Evolutionary conservation across 2,329 filamentous ascomycete genomes (phyloP), one percentile per base, ranked within the genome.

Genomic region (Colletotrichum destructivum): DNA sequence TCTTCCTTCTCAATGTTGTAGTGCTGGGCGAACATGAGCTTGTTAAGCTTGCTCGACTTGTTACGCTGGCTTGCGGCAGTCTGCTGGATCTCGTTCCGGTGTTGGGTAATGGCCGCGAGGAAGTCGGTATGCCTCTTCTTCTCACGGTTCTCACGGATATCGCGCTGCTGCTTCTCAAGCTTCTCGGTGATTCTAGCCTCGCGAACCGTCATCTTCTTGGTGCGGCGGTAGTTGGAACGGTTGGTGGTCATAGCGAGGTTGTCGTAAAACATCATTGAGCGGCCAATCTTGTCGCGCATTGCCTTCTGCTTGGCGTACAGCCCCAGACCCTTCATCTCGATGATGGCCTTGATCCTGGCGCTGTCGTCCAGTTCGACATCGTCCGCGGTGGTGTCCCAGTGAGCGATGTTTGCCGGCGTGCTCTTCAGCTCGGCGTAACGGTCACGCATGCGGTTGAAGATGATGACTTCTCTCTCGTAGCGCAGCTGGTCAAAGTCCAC

Each of bases 1-100:
- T 99, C 96, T 87, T 99, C 96, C 85, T 98, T 98, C 82, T 99
- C 96, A 81, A 99, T 98, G 81, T 96, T 94, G 83, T 95, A 93
- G 82, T 99, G 96, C 73, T 98, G 95, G 69, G 88, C 84, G 74
- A 93, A 89, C 94, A 98, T 98, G 82, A 95, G 89, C 69, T 94
- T 93, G 75, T 95, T 94, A 63, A 98, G 89, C 84, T 97, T 98
- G 81, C 94, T 90, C 74, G 92, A 89, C 78, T 96, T 95, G 78
- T 86, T 89, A 76, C 90, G 91, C 80, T 95, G 92, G 75, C 88
- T 86, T 57, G 86, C 81, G 40, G 91, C 92, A 60, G 89, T 88
- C 71, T 90, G 91, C 71, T 89, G 88, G 55, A 98, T 91, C 76
- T 98, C 95, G 60, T 90, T 88, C 68, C 93, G 91, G 81, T 98